These are phyloP conservation scores for Ceratobasidium sp. DNA, from an alignment of 1,284 basidiomycete genomes.

Conservation along the genomic window DNA sequence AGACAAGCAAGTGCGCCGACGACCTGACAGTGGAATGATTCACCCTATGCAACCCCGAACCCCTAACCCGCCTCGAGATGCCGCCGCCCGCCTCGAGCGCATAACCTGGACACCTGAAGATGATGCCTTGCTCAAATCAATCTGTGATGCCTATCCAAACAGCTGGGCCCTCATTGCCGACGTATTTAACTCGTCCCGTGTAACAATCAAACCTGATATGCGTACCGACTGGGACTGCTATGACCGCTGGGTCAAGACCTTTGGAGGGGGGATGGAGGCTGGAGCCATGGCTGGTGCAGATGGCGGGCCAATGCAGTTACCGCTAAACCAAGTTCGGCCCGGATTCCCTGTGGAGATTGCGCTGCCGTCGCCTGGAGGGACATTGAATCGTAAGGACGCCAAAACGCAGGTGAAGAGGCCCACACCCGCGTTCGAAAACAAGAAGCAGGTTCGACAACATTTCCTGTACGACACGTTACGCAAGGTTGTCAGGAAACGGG, in stretches of 20 bases:
- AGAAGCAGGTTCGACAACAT: constrained; percentile 60
- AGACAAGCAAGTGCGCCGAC: constrained; percentile 20
- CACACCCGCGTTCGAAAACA: constrained; percentile 52
- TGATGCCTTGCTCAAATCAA: constrained; percentile 59
- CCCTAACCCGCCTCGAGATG: constrained; percentile 50
- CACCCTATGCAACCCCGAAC: constrained; percentile 34
- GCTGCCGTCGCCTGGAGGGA: constrained; percentile 35
- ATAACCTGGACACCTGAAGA: constrained; percentile 64
- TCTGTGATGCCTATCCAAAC: constrained; percentile 61
- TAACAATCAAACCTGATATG: constrained; percentile 60
- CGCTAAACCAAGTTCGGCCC: constrained; percentile 22
- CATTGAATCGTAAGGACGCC: constrained; percentile 48
- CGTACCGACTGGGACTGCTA: constrained; percentile 65
- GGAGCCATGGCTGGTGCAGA: not conserved
- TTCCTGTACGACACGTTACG: constrained; percentile 60
- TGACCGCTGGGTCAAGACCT: constrained; percentile 56
- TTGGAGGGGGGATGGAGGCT: constrained; percentile 30
- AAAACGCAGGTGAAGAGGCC: constrained; percentile 55
- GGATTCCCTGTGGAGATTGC: constrained; percentile 38
- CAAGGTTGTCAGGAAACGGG: constrained; percentile 57
- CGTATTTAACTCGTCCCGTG: constrained; percentile 63
- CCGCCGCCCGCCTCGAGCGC: constrained; percentile 48
- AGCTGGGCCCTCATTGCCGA: constrained; percentile 67
- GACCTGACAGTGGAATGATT: constrained; percentile 33
- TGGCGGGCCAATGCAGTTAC: constrained; percentile 17